A percentile compares a stretch with the other conserved stretches of the same genome.
Conservation (phyloP, 1,139 yeast species). For the Taphrina pruni region DNA sequence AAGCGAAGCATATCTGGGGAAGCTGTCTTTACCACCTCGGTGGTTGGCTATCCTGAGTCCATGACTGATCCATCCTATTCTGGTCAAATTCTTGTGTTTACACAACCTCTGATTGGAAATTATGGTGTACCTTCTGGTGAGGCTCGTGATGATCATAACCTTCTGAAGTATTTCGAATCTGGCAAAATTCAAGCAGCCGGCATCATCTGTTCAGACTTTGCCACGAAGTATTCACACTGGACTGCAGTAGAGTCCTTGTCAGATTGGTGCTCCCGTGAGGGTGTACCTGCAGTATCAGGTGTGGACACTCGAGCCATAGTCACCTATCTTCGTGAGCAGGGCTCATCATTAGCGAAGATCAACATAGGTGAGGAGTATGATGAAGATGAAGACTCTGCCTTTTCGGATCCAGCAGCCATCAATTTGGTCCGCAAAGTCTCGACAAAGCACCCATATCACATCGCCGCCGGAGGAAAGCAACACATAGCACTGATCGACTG, state of each 20-base stretch:
- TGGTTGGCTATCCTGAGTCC: conserved; percentile 97
- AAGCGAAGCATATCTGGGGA: conserved; percentile 90
- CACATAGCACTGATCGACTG: conserved; percentile 95
- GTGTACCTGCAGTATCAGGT: conserved; percentile 95
- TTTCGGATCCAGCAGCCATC: conserved; percentile 87
- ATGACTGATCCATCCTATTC: conserved; percentile 98
- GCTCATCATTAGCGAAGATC: conserved; percentile 88
- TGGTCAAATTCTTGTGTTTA: conserved; percentile 94
- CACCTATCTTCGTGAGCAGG: conserved; percentile 89
- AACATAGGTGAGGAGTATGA: conserved; percentile 89
- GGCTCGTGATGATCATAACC: conserved; percentile 77
- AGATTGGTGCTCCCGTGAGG: conserved; percentile 95
- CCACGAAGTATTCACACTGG: conserved; percentile 96
- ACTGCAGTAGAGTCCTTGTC: conserved; percentile 95
- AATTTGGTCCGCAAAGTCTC: conserved; percentile 93
- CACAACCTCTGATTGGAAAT: conserved; percentile 96
- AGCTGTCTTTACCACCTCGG: conserved; percentile 95
- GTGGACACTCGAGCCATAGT: conserved; percentile 96
- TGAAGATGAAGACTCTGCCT: conserved; percentile 90
- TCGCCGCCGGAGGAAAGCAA: conserved; percentile 61
- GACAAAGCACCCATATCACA: conserved; percentile 92
- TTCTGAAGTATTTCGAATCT: conserved; percentile 88
- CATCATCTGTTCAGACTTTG: conserved; percentile 93
- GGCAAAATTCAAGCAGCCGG: conserved; percentile 93
- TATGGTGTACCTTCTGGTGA: conserved; percentile 94